Conservation (phyloP, 345 rosid species). For the Alliaria petiolata region DNA sequence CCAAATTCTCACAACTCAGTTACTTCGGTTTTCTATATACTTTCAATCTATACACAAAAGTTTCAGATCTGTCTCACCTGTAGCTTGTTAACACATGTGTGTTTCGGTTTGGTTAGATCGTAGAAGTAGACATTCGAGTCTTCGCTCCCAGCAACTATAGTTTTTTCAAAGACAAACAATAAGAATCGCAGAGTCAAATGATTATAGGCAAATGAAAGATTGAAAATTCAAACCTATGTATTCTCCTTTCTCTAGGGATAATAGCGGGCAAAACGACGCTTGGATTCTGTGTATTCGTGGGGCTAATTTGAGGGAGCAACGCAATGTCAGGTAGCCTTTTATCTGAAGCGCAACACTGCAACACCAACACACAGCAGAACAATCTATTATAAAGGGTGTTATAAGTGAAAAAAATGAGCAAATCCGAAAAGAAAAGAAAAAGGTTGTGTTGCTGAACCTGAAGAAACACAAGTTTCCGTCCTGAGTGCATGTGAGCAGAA, state of each 20-base stretch:
- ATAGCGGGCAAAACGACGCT: conserved; percentile 87
- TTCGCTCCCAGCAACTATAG: conserved; percentile 87
- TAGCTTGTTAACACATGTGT: conserved; percentile 90
- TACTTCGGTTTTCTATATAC: background rate
- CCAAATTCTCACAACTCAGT: conserved; percentile 1
- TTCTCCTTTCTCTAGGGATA: conserved; percentile 92
- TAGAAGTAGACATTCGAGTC: conserved; percentile 94
- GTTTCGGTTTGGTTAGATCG: conserved; percentile 79
- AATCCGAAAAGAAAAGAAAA: background rate
- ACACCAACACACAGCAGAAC: conserved; percentile 14
- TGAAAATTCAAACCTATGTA: conserved; percentile 59
- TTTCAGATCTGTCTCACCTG: conserved; percentile 49
- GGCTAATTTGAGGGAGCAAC: conserved; percentile 78
- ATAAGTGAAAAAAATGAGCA: background rate
- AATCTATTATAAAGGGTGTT: background rate
- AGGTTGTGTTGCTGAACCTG: conserved; percentile 48
- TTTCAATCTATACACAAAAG: background rate
- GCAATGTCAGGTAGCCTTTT: conserved; percentile 80
- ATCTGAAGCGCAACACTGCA: conserved; percentile 79
- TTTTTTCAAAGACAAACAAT: conserved; percentile 12
- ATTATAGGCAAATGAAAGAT: background rate
- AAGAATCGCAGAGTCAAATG: conserved; percentile 4
- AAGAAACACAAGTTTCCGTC: conserved; percentile 89
- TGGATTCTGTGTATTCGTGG: conserved; percentile 66
- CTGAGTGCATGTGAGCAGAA: conserved; percentile 83